phyloP scores from a whole-genome alignment of 306 rosid species.

The Neltuma alba region DNA sequence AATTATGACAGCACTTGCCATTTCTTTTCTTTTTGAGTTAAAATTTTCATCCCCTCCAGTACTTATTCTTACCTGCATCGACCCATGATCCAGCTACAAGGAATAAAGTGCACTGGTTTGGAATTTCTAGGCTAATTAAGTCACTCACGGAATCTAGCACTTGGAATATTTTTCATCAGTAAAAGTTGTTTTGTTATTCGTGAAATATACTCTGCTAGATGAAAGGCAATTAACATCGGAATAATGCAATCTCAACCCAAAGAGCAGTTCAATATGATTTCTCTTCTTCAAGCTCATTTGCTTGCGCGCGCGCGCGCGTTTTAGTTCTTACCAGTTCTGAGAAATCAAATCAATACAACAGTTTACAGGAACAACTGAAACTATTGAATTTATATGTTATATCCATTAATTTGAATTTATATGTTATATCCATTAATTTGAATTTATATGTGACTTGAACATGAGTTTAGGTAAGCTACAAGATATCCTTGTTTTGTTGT shows the following conservation, averaged over 20 bases:
- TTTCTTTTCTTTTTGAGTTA: background rate
- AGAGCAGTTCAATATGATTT: background rate
- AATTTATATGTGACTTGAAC: conserved; percentile 32
- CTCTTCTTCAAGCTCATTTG: background rate
- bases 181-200: background rate
- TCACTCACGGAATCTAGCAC: background rate
- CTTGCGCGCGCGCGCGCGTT: background rate
- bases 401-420: background rate
- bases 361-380: background rate
- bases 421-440: conserved; percentile 7
- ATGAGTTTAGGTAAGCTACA: conserved; percentile 42
- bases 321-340: background rate
- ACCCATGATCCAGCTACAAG: background rate
- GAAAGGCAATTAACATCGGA: background rate
- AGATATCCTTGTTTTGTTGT: conserved; percentile 26
- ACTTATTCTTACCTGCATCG: background rate
- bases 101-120: background rate
- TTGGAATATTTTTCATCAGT: background rate
- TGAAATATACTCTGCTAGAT: no score
- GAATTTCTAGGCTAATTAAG: background rate
- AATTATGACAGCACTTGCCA: background rate
- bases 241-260: background rate
- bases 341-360: background rate
- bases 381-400: background rate
- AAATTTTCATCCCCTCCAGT: background rate